Evolutionary conservation across 73 alveolate species (phyloP), one percentile per base, ranked within the genome.

Genomic region (Paraurostyla sp.): DNA sequence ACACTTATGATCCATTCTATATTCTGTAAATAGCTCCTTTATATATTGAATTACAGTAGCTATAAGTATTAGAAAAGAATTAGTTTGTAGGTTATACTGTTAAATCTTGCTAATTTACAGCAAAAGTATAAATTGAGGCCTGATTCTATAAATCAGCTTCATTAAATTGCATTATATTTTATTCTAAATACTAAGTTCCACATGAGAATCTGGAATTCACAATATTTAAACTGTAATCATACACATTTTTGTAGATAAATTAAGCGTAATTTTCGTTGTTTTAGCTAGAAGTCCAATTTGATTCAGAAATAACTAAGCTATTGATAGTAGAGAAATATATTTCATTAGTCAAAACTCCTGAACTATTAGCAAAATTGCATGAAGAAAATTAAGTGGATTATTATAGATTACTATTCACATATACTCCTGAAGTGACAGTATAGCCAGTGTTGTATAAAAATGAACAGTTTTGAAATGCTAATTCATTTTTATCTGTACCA

Each of bases 291-390:
- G 38, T 42, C 89, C 89, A 78, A 35, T 16, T 15, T 0, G 33
- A 36, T 2, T 7, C 3, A 36, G 6, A 15, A 18, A 78, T 40
- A n/a, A 6, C 25, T n/a, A 78, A 33, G 20, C 80, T 35, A 9
- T 78, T n/a, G 40, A 78, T 78, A 32, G 60, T 43, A 1, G 52
- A 15, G 40, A 78, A 78, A 36, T 33, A 78, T 1, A 78, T 32
- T n/a, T 78, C 89, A 78, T 78, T 78, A 1, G 89, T 78, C 9
- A 78, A 2, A 6, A 52, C 68, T 20, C 89, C 89, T 0, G 29
- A 13, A 36, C 52, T 78, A 4, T 30, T 25, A 27, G 33, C 32
- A 78, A 78, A 78, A 20, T 15, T 46, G 48, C 49, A 48, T 3
- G 49, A 11, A 18, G 27, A 22, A 49, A 73, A 73, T 1, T 32